phyloP scores from a whole-genome alignment of 2,329 filamentous ascomycete species.

The Monilinia laxa region DNA sequence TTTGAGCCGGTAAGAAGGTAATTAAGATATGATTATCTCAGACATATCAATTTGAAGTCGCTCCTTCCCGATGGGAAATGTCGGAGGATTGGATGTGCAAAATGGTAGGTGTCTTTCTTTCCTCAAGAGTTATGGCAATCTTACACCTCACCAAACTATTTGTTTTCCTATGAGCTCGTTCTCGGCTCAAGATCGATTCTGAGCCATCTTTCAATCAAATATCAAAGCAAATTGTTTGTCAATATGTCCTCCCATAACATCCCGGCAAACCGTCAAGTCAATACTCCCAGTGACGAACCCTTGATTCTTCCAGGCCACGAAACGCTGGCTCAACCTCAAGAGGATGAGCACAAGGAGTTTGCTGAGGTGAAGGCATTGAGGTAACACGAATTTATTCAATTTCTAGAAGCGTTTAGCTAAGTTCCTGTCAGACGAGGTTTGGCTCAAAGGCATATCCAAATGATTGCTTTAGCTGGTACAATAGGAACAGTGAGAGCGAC shows the following conservation, averaged over 20 bases:
- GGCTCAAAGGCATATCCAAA: conserved; percentile 45
- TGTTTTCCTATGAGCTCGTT: background rate
- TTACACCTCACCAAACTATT: too few relatives aligned
- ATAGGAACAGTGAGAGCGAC: conserved; percentile 42
- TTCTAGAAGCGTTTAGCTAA: background rate
- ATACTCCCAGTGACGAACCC: conserved; percentile 8
- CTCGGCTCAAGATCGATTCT: background rate
- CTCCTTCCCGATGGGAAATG: background rate
- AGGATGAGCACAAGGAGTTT: conserved; percentile 11
- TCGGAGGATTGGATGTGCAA: background rate
- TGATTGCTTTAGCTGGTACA: conserved; percentile 46
- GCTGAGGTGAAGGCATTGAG: conserved; percentile 21
- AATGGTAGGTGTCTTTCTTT: background rate
- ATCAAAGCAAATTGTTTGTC: background rate
- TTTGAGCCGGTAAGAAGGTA: background rate
- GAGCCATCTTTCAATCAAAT: background rate
- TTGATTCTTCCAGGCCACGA: background rate
- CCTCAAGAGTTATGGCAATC: too few relatives aligned
- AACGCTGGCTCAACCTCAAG: background rate
- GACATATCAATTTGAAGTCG: background rate
- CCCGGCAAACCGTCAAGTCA: background rate
- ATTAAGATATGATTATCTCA: background rate
- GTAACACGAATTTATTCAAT: background rate
- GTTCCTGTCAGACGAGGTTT: conserved; percentile 34
- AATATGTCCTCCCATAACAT: background rate